Conservation (phyloP, 768 basidiomycete species). For the Symmetrospora coprosmae region DNA sequence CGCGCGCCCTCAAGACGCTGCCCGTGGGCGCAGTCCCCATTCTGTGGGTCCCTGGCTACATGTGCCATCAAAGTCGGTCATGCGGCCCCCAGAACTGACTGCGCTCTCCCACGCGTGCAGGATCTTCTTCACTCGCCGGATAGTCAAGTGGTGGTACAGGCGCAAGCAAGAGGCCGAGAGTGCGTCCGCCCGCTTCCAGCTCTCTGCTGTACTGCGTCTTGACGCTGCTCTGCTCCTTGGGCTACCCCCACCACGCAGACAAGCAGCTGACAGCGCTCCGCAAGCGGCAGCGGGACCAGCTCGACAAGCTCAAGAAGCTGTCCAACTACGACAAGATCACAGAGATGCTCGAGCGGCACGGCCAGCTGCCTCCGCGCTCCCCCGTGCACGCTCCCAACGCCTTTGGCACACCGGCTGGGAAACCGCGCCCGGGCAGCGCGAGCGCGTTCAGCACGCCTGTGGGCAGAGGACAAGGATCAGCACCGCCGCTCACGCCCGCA, state of each 20-base stretch:
- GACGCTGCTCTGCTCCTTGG: not conserved
- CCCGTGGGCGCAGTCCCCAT: constrained; percentile 64
- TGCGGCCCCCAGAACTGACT: not conserved
- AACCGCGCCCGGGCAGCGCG: not conserved
- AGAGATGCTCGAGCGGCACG: constrained; percentile 77
- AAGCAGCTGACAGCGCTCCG: constrained; percentile 49
- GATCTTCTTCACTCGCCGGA: constrained; percentile 28
- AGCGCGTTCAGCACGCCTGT: not conserved
- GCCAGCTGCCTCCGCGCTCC: constrained; percentile 44
- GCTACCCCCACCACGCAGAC: constrained; percentile 46
- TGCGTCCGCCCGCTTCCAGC: not conserved
- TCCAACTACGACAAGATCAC: constrained; percentile 90
- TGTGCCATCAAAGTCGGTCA: not conserved
- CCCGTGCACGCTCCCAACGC: constrained; percentile 27
- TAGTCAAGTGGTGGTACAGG: constrained; percentile 26
- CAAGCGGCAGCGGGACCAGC: constrained; percentile 64
- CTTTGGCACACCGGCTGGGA: not conserved
- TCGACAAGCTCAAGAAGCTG: constrained; percentile 94
- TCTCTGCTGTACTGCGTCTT: too few relatives aligned
- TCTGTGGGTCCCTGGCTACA: constrained; percentile 53
- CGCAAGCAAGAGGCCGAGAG: constrained; percentile 29
- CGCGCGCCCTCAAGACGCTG: constrained; percentile 38
- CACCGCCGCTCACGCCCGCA: not conserved
- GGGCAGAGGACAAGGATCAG: not conserved
- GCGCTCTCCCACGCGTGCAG: constrained; percentile 4